Evolutionary conservation across 495 filamentous ascomycete species (phyloP).

Genomic region (Mytilinidion resinicola): DNA sequence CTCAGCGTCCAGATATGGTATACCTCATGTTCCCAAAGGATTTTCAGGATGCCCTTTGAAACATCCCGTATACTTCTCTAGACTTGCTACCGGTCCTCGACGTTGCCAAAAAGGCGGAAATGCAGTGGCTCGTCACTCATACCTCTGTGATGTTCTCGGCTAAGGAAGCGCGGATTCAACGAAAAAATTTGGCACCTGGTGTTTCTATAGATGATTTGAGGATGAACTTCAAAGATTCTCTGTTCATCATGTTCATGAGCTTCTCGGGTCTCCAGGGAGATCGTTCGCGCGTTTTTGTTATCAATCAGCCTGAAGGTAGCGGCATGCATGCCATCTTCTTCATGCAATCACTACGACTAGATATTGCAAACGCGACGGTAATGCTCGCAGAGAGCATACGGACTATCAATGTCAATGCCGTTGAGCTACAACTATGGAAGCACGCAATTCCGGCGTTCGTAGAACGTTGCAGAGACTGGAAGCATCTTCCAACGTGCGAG

Average conservation of each 20-base stretch:
- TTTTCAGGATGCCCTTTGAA: not conserved
- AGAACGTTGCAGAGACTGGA: not conserved
- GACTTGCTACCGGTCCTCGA: conserved; percentile 37
- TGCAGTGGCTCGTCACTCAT: conserved; percentile 37
- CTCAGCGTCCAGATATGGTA: not conserved
- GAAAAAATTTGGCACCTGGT: not conserved
- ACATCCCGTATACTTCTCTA: not conserved
- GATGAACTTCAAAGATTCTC: not conserved
- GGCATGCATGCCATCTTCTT: not conserved
- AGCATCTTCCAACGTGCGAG: not conserved
- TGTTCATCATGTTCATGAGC: not conserved
- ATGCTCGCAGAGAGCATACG: conserved; percentile 36
- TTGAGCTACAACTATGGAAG: not conserved
- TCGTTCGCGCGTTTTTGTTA: not conserved
- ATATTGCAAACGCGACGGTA: conserved; percentile 35
- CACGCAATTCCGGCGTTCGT: not conserved
- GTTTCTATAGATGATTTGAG: not conserved
- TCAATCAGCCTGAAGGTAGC: not conserved
- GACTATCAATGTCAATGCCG: not conserved
- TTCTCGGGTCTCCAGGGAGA: not conserved
- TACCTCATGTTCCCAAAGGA: not conserved
- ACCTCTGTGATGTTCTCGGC: conserved; percentile 36
- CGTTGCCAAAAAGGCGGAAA: conserved; percentile 24
- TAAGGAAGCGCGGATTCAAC: conserved; percentile 37
- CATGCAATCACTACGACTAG: not conserved